Evolutionary conservation across 2,329 filamentous ascomycete genomes (phyloP).

Genomic region (Epicoccum nigrum): DNA sequence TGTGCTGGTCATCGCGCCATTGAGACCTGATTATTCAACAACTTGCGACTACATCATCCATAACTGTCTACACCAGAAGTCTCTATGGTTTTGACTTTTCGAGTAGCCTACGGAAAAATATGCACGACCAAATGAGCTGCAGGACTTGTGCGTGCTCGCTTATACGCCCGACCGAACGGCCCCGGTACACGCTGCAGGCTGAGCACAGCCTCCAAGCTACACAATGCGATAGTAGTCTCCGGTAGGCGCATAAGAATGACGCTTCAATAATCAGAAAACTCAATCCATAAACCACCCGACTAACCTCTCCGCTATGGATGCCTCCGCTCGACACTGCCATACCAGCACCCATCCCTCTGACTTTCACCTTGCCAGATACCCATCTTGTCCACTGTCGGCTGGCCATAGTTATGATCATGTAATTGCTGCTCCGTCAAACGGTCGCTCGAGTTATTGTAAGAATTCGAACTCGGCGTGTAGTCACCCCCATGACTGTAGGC

Average conservation of each 20-base stretch:
- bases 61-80: no score
- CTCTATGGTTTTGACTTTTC: no score
- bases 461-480: not conserved
- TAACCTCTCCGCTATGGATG: no score
- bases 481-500: not conserved
- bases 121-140: not conserved
- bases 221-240: no score
- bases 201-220: not conserved
- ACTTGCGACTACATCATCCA: no score
- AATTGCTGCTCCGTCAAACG: not conserved
- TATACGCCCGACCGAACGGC: no score
- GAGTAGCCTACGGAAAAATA: no score
- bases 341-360: not conserved
- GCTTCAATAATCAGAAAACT: not conserved
- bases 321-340: not conserved
- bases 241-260: no score
- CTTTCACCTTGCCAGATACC: not conserved
- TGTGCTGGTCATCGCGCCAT: no score
- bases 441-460: not conserved
- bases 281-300: not conserved
- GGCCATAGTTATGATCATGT: not conserved
- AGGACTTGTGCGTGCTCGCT: not conserved
- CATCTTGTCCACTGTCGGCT: not conserved
- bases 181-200: no score
- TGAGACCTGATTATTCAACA: no score